These are phyloP conservation scores for Plectosphaerella cucumerina DNA, from an alignment of 2,329 filamentous ascomycete species.

Conservation along the genomic window DNA sequence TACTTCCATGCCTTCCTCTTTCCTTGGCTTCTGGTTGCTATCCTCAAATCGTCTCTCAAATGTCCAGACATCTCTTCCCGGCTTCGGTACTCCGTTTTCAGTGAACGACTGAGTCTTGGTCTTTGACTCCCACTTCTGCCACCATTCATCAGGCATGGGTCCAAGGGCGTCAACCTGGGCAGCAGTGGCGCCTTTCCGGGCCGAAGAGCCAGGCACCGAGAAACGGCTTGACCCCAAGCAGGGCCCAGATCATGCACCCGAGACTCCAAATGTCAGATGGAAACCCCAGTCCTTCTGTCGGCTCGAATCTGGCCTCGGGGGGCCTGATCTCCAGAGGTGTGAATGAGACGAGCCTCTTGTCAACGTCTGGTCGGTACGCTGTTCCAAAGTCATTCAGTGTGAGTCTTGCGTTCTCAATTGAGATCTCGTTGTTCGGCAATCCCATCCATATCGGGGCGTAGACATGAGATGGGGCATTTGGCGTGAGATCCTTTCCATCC, in stretches of 20 bases:
- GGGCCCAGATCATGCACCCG: constrained; percentile 94
- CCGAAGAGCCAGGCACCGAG: constrained; percentile 12
- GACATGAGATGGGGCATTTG: constrained; percentile 22
- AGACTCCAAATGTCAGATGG: constrained; percentile 85
- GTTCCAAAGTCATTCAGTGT: constrained; percentile 29
- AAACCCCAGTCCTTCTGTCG: constrained; percentile 22
- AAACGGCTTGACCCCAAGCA: constrained; percentile 65
- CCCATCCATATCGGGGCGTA: constrained; percentile 29
- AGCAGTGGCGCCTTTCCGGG: constrained; percentile 12
- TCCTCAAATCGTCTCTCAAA: constrained; percentile 23
- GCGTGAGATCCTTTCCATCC: constrained; percentile 12
- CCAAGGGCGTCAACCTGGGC: constrained; percentile 15
- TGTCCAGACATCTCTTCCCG: constrained; percentile 15
- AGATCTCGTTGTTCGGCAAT: constrained; percentile 22
- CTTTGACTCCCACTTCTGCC: constrained; percentile 13
- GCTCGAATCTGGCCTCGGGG: constrained; percentile 31
- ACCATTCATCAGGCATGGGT: constrained; percentile 15
- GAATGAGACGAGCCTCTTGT: constrained; percentile 17
- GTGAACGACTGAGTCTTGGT: constrained; percentile 5
- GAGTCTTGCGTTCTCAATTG: constrained; percentile 15
- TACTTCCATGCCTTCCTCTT: constrained; percentile 3
- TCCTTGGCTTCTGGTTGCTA: constrained; percentile 22
- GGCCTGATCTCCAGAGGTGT: constrained; percentile 24
- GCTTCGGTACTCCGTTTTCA: constrained; percentile 3
- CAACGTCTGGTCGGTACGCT: constrained; percentile 22